Base-by-base conservation (phyloP, 2,329 filamentous ascomycete species). In the Cytospora piceicola region DNA sequence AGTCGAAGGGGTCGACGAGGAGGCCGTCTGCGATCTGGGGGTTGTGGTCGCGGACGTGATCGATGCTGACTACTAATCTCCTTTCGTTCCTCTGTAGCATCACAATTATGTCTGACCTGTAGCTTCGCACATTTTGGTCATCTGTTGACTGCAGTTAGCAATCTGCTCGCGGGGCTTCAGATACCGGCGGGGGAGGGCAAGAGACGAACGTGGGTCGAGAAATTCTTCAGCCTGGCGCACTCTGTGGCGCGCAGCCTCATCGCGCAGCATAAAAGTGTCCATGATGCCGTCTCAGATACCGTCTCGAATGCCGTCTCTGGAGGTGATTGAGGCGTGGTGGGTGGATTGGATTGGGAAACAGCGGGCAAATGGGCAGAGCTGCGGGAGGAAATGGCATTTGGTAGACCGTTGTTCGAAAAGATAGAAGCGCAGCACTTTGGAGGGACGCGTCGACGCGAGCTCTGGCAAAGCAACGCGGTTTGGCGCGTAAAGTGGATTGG, bases 141-240 rank as follows among this genome's bases (percentile, higher is more conserved):
- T 81, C 82, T 85, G 67, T 63, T 20, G 32, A 29, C n/a, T 17
- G 15, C 20, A 30, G 55, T 65, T 27, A 67, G 67, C 34, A 24
- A 20, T 52, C 24, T 20, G 11, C 34, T 29, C 27, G n/a, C 17
- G 15, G 15, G 20, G n/a, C 51, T 22, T 46, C 9, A 24, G 29
- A 39, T 52, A 15, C 17, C 15, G 24, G 42, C 22, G 39, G 30
- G 3, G 29, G 54, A 42, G 56, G 30, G 9, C 20, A 9, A 22
- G n/a, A 54, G 54, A 73, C 89, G 74, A 85, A 97, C 93, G 89
- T 68, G 94, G 94, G 82, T 97, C 94, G 53, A 98, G 87, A 75
- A 98, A 97, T 77, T 97, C 94, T 73, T 90, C 86, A n/a, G 93
- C 93, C 70, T 90, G 88, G 73, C 93, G 90, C 77, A 97, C 88